These are phyloP conservation scores for Gynandropsis gynandra DNA, from an alignment of 345 rosid species.

Conservation along the genomic window DNA sequence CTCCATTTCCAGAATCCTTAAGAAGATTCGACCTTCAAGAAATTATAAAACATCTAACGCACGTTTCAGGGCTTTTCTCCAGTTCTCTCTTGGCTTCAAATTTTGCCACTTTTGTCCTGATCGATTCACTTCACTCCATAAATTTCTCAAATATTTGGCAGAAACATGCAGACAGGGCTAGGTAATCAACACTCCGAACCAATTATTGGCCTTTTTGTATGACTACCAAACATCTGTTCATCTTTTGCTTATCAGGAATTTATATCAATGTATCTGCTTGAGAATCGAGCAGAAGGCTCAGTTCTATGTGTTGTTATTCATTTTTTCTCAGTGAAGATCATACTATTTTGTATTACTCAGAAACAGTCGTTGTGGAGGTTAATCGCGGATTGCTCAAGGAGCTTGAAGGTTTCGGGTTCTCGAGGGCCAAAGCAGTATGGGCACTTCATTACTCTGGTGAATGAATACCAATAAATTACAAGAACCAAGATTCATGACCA, in stretches of 20 bases:
- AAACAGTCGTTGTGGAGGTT: constrained; percentile 42
- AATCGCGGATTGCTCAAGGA: constrained; percentile 44
- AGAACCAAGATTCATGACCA: neutral
- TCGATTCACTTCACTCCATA: too few relatives aligned
- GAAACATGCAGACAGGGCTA: too few relatives aligned
- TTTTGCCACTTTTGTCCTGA: too few relatives aligned
- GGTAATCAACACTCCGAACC: too few relatives aligned
- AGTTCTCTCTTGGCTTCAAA: neutral
- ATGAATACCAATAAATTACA: neutral
- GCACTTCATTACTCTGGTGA: constrained; percentile 70
- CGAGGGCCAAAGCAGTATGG: constrained; percentile 43
- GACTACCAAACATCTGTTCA: neutral
- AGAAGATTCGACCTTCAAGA: too few relatives aligned
- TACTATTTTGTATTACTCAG: constrained; percentile 19
- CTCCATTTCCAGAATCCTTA: neutral
- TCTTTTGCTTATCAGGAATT: too few relatives aligned
- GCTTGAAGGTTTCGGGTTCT: constrained; percentile 68
- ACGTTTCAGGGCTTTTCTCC: constrained; percentile 20
- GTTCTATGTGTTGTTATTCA: neutral
- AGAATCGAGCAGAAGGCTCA: neutral
- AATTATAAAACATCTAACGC: neutral
- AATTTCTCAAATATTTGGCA: too few relatives aligned
- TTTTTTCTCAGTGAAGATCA: neutral
- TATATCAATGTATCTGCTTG: too few relatives aligned
- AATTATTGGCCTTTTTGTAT: too few relatives aligned